A percentile compares a stretch with the other conserved stretches of the same genome.
Evolutionary conservation across 2,329 filamentous ascomycete genomes (phyloP).

Genomic region (Aspergillus versicolor): DNA sequence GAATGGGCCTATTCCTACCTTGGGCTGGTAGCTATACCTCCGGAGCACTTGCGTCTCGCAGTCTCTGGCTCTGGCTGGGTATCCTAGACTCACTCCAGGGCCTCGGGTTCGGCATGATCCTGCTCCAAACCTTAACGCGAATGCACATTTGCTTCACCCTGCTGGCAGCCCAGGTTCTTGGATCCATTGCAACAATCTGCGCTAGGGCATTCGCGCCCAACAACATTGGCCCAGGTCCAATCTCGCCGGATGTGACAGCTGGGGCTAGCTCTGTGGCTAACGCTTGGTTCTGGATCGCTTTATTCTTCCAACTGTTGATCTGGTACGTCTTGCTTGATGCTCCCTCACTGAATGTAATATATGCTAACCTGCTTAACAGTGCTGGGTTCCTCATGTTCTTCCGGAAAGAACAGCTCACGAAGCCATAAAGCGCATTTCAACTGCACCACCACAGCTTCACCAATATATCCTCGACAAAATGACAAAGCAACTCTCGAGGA

Average conservation of each 20-base stretch:
- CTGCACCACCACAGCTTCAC: background rate
- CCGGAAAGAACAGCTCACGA: conserved; percentile 46
- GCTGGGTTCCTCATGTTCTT: conserved; percentile 45
- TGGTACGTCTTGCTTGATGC: conserved; percentile 44
- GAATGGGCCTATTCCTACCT: conserved; percentile 61
- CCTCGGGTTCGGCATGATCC: conserved; percentile 67
- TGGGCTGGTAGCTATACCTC: conserved; percentile 59
- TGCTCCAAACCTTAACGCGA: conserved; percentile 64
- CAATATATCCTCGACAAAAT: background rate
- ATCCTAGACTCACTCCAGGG: conserved; percentile 65
- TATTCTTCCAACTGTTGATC: conserved; percentile 58
- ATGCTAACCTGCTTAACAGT: conserved; percentile 20
- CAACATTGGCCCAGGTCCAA: conserved; percentile 59
- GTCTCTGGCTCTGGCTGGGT: conserved; percentile 67
- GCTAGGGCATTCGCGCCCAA: conserved; percentile 62
- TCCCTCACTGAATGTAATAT: background rate
- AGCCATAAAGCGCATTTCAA: conserved; percentile 31
- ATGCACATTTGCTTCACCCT: conserved; percentile 65
- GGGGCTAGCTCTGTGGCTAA: conserved; percentile 47
- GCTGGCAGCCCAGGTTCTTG: conserved; percentile 60
- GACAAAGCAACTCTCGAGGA: background rate
- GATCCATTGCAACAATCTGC: conserved; percentile 61
- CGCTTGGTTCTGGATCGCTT: conserved; percentile 61
- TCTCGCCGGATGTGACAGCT: conserved; percentile 62
- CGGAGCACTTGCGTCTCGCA: conserved; percentile 57